A percentile compares a stretch with the other conserved stretches of the same genome.
phyloP scores from a whole-genome alignment of 208 protist genomes.

The Giardia muris region DNA sequence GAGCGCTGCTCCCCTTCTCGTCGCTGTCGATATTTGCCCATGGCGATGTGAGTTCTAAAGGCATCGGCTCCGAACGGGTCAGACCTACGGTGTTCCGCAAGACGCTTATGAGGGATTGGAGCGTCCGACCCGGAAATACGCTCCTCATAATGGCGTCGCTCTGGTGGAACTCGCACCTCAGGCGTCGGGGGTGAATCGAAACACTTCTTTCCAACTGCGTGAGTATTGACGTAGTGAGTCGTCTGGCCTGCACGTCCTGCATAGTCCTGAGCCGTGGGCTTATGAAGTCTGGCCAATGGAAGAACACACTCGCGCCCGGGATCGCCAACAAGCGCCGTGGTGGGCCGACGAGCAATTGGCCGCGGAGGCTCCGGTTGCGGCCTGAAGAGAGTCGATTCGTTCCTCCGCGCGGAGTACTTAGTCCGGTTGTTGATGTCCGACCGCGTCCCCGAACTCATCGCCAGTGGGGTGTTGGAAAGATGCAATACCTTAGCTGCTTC shows the following conservation, averaged over 20 bases:
- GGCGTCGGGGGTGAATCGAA: background rate
- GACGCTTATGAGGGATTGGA: background rate
- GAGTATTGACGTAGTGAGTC: background rate
- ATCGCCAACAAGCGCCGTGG: background rate
- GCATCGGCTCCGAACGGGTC: background rate
- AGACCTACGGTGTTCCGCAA: background rate
- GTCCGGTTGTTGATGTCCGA: too few relatives aligned
- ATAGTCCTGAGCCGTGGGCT: background rate
- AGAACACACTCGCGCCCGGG: background rate
- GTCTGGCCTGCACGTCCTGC: background rate
- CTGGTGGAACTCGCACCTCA: background rate
- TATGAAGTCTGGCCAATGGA: background rate
- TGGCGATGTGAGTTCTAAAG: background rate
- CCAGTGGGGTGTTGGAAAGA: too few relatives aligned
- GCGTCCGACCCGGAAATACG: background rate
- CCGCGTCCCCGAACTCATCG: too few relatives aligned
- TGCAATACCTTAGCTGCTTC: too few relatives aligned
- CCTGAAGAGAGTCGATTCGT: too few relatives aligned
- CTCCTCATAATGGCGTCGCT: background rate
- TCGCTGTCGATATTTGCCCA: background rate
- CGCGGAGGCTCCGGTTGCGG: too few relatives aligned
- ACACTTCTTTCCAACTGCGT: background rate
- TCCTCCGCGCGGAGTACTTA: too few relatives aligned
- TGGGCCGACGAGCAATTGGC: too few relatives aligned
- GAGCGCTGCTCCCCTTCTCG: background rate